Conservation (phyloP, 2,329 filamentous ascomycete species). For the Penicillium sp. region DNA sequence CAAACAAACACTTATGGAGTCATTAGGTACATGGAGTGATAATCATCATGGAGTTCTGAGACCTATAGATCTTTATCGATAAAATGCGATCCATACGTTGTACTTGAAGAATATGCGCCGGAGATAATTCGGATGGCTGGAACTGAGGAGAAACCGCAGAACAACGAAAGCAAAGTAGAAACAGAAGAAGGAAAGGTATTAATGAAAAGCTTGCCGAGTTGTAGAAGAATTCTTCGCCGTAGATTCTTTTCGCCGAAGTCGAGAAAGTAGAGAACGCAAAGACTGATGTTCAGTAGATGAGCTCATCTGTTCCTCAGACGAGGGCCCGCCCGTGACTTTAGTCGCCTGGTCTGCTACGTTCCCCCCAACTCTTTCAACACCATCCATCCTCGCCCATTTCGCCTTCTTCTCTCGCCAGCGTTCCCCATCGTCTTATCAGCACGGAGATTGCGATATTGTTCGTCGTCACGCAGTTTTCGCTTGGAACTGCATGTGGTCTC, state of each 20-base stretch:
- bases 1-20: not conserved
- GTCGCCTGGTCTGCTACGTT: slow-evolving; percentile 3
- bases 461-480: slow-evolving; percentile 9
- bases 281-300: slow-evolving; percentile 12
- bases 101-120: not conserved
- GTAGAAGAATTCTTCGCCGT: not conserved
- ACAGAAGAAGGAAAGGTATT: not conserved
- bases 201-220: not conserved
- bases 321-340: slow-evolving; percentile 20
- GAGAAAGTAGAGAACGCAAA: not conserved
- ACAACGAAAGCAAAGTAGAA: not conserved
- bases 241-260: not conserved
- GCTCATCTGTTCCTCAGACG: slow-evolving; percentile 17
- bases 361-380: not conserved
- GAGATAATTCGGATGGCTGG: not conserved
- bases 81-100: not conserved
- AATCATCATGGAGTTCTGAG: not conserved
- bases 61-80: not conserved
- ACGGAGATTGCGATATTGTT: slow-evolving; percentile 1
- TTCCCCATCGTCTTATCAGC: slow-evolving; percentile 2
- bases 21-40: not conserved
- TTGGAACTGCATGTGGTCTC: slow-evolving; percentile 14
- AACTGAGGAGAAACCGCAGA: not conserved
- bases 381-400: slow-evolving; percentile 2
- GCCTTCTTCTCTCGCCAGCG: slow-evolving; percentile 14